phyloP scores from a whole-genome alignment of 225 moss, liverwort and hornwort species.

The Anthoceros angustus region DNA sequence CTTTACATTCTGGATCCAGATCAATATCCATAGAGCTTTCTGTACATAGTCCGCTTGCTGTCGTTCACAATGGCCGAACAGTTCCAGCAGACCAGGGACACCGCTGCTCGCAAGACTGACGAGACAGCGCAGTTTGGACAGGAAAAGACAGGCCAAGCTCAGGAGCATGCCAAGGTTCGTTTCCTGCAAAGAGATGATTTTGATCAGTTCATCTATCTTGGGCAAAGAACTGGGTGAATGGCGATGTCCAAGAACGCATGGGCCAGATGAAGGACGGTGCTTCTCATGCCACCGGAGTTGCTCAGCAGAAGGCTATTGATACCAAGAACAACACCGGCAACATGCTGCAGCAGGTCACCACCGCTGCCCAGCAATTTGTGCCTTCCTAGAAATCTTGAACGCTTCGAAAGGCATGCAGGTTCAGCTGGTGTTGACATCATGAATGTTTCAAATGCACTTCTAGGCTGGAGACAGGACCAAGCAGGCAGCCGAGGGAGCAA shows the following conservation, averaged over 20 bases:
- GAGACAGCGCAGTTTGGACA: conserved; percentile 4
- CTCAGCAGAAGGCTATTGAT: neutral
- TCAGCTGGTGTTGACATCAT: neutral
- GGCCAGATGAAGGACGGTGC: neutral
- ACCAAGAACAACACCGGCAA: neutral
- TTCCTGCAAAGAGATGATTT: neutral
- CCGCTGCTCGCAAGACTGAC: neutral
- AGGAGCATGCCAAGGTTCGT: conserved; percentile 6
- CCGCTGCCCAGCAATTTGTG: neutral
- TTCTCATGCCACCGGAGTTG: neutral
- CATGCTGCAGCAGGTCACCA: neutral
- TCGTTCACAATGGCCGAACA: neutral
- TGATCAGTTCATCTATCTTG: neutral
- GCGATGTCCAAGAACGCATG: neutral
- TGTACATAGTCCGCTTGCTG: neutral
- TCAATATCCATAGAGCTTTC: no score
- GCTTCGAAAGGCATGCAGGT: no score
- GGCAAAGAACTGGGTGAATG: no score
- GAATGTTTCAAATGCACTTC: neutral
- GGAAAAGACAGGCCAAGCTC: conserved; percentile 11
- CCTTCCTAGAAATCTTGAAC: no score
- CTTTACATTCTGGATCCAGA: no score
- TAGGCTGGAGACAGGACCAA: conserved; percentile 8
- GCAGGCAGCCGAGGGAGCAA: neutral
- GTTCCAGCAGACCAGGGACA: conserved; percentile 7